Evolutionary conservation across 2,329 filamentous ascomycete species (phyloP).

Genomic region (Thermochaetoides dissita): DNA sequence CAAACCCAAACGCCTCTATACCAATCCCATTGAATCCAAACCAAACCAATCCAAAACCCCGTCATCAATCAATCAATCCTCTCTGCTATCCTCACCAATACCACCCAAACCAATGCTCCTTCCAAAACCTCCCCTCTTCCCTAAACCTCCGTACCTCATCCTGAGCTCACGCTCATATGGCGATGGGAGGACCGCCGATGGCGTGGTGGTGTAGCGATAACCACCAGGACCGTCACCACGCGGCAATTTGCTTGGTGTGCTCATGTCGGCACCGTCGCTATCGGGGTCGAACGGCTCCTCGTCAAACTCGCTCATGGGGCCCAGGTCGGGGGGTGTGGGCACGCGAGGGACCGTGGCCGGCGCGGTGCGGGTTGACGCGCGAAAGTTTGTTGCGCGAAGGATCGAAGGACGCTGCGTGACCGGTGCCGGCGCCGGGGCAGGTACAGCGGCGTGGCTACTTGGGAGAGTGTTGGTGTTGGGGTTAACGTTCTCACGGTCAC

Average conservation of each 20-base stretch:
- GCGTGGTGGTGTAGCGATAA: constrained; percentile 13
- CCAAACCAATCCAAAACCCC: too few species aligned
- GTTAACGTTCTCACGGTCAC: too few species aligned
- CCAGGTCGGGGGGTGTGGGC: constrained; percentile 1
- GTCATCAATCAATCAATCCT: constrained; percentile 9
- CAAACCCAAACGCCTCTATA: too few species aligned
- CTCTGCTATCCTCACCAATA: constrained; percentile 14
- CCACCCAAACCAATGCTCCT: constrained; percentile 2
- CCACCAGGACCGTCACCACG: constrained; percentile 6
- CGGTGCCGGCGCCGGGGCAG: not conserved
- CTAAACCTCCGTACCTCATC: constrained; percentile 5
- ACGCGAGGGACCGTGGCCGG: not conserved
- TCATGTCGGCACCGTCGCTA: constrained; percentile 14
- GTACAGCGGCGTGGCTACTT: not conserved
- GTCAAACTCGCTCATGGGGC: constrained; percentile 15
- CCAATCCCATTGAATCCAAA: too few species aligned
- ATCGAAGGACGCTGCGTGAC: not conserved
- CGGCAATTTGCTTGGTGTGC: constrained; percentile 14
- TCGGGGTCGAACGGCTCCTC: constrained; percentile 10
- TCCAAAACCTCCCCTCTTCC: not conserved
- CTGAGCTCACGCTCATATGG: constrained; percentile 15
- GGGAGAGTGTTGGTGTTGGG: not conserved
- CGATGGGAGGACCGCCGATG: constrained; percentile 14
- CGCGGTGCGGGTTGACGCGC: not conserved
- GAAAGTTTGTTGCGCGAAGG: too few species aligned